Evolutionary conservation across 108 stramenopile genomes (phyloP).

Genomic region (Fistulifera solaris): DNA sequence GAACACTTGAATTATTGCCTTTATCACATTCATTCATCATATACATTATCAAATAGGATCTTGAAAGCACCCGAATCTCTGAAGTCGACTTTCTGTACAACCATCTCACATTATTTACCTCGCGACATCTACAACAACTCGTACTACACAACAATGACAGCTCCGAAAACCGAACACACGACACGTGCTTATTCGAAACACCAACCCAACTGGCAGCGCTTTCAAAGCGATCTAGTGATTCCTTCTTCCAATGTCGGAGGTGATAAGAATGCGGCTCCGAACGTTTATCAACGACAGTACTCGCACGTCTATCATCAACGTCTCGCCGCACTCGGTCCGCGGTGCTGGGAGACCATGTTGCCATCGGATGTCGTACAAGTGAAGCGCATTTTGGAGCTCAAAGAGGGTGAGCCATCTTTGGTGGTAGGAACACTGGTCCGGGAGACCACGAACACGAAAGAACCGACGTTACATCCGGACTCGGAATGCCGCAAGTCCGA

Average conservation of each 20-base stretch:
- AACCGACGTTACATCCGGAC: conserved; percentile 17
- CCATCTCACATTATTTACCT: too few species aligned
- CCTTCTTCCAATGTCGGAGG: conserved; percentile 2
- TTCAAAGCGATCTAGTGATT: conserved; percentile 19
- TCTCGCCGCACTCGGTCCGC: conserved; percentile 32
- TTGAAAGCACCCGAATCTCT: too few species aligned
- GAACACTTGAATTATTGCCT: too few species aligned
- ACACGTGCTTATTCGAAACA: conserved; percentile 17
- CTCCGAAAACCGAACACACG: background rate
- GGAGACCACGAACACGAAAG: conserved; percentile 17
- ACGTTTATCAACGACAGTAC: conserved; percentile 77
- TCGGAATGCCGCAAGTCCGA: conserved; percentile 42
- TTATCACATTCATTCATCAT: too few species aligned
- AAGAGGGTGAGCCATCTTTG: conserved; percentile 44
- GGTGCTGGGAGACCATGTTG: conserved; percentile 34
- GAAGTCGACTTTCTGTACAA: too few species aligned
- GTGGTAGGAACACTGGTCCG: conserved; percentile 73
- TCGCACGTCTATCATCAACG: conserved; percentile 75
- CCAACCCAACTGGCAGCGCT: conserved; percentile 50
- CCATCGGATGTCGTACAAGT: conserved; percentile 14
- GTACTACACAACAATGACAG: conserved; percentile 19
- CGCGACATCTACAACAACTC: background rate
- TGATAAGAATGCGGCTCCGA: conserved; percentile 9
- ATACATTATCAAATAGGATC: too few species aligned
- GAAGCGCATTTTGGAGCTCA: conserved; percentile 59